These are phyloP conservation scores for Nicotiana tabacum DNA, from an alignment of 257 asterid species.

Conservation along the genomic window DNA sequence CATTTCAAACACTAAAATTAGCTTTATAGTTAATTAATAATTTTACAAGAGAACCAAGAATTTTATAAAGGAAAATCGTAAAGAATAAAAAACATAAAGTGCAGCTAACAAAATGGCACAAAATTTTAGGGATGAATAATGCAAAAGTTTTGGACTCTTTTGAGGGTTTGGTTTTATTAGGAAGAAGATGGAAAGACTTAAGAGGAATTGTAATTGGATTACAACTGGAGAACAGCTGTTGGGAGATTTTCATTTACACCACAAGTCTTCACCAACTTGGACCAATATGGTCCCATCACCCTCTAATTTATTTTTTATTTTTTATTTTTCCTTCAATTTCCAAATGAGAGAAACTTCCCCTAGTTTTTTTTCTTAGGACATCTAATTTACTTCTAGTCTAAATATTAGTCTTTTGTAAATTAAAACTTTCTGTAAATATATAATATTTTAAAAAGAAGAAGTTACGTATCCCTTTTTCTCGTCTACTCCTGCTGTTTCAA, in stretches of 20 bases:
- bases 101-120: neutral
- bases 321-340: neutral
- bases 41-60: neutral
- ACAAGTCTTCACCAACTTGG: conserved; percentile 2
- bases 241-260: neutral
- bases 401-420: no score
- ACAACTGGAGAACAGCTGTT: conserved; percentile 19
- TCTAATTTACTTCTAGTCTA: no score
- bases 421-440: no score
- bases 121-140: neutral
- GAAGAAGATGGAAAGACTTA: neutral
- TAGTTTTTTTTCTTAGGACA: no score
- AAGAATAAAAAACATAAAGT: neutral
- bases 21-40: neutral
- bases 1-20: neutral
- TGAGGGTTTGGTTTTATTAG: neutral
- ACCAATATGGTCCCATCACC: neutral
- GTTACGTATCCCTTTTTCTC: no score
- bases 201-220: neutral
- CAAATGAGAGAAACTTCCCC: neutral
- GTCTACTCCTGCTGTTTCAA: no score
- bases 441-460: no score
- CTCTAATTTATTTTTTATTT: neutral
- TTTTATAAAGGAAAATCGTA: neutral
- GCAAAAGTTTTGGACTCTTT: neutral